Evolutionary conservation across 192 early-diverging fungal genomes (phyloP), one percentile per base, ranked within the genome.

Genomic region (Fimicolochytrium jonesii): DNA sequence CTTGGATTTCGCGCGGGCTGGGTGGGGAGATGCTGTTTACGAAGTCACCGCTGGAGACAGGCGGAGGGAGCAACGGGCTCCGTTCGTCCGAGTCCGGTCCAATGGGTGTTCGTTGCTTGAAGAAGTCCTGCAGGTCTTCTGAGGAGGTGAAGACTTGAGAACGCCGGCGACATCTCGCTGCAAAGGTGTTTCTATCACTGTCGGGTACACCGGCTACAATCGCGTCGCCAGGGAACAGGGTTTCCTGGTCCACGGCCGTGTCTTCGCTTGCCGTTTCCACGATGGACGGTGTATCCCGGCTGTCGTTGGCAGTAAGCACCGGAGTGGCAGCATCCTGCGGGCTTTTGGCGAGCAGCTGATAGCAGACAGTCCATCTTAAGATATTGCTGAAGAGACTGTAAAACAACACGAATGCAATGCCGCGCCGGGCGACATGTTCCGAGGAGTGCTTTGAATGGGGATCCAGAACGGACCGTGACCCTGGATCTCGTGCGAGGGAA

Each of bases 361-460:
- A 87, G 56, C 90, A 88, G 57, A 88, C 84, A 23, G 86, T 88
- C 88, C 88, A 92, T 25, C 87, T 81, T 47, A 88, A 44, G 17
- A 92, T 78, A 59, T 92, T 90, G 61, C 84, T 83, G 50, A 92
- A 86, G 46, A 88, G 83, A 42, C 85, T 86, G 67, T 84, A 89
- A 39, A 92, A 88, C 33, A 92, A 75, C 22, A 87, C 87, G 54
- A 90, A 92, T 0, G 88, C 64, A 23, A 64, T 64, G 15, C 62
- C 62, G 10, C 62, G 22, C 6, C 62, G 62, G 18, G 62, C 62
- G 6, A 64, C 52, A 20, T 64, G 49, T 6, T 18, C 62, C 11
- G 62, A 34, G 9, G n/a, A n/a, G n/a, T n/a, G n/a, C n/a, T 64
- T 41, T 15, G 39, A 23, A 6, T 37, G 15, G 11, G 59, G 59